phyloP scores from a whole-genome alignment of 257 asterid species.

The Plectranthus barbatus region DNA sequence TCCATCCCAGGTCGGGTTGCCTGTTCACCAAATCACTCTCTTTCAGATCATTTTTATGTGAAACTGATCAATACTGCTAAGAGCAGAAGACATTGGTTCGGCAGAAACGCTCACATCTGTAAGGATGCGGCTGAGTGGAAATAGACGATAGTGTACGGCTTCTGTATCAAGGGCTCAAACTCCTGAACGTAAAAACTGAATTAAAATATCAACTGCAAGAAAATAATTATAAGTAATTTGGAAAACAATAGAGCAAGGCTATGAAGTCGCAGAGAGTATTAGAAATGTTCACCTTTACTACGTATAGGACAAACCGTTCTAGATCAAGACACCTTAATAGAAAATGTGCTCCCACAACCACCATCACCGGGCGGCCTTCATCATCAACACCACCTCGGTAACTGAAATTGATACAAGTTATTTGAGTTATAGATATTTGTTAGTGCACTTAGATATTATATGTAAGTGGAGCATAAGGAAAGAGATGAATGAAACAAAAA shows the following conservation, averaged over 20 bases:
- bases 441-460: too few relatives aligned
- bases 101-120: conserved; percentile 51
- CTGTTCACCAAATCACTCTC: conserved; percentile 38
- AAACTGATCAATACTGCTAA: neutral
- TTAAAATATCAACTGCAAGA: neutral
- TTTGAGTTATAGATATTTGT: neutral
- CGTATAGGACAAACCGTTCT: conserved; percentile 69
- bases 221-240: neutral
- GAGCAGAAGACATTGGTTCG: neutral
- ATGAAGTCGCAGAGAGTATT: neutral
- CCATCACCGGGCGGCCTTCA: conserved; percentile 92
- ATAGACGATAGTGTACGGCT: conserved; percentile 84
- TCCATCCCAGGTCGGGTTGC: conserved; percentile 98
- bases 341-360: conserved; percentile 94
- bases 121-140: conserved; percentile 94
- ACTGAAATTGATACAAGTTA: conserved; percentile 31
- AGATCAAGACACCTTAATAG: conserved; percentile 84
- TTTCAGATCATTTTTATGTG: too few relatives aligned
- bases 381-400: conserved; percentile 92
- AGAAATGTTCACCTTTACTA: conserved; percentile 58
- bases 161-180: conserved; percentile 93
- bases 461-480: too few relatives aligned
- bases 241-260: conserved; percentile 9
- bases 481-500: too few relatives aligned
- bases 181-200: conserved; percentile 52